A percentile compares a stretch with the other conserved stretches of the same genome.
These are phyloP conservation scores for Saitozyma podzolica DNA, from an alignment of 768 basidiomycete species.

Conservation along the genomic window DNA sequence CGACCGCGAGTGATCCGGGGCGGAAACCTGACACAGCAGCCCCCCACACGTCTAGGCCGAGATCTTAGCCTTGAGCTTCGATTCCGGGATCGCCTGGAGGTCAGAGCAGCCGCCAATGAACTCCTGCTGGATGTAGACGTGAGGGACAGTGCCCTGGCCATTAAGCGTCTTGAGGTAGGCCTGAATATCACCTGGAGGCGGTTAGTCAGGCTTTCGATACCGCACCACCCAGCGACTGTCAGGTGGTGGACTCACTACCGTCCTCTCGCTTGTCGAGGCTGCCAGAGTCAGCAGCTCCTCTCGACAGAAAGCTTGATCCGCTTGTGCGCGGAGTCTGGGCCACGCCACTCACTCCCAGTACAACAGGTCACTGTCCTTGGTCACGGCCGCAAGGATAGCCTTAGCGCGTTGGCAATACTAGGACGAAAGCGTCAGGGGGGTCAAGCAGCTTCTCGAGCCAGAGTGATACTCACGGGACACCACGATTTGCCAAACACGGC, in stretches of 20 bases:
- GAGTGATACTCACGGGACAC: slow-evolving; percentile 45
- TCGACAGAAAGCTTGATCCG: background rate
- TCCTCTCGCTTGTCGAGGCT: slow-evolving; percentile 48
- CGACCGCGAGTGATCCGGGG: too few relatives aligned
- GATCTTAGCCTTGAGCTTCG: slow-evolving; percentile 37
- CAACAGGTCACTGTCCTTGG: slow-evolving; percentile 12
- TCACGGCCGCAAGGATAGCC: slow-evolving; percentile 28
- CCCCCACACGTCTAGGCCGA: background rate
- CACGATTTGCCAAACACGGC: slow-evolving; percentile 48
- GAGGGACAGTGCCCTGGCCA: slow-evolving; percentile 51
- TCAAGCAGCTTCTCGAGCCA: background rate
- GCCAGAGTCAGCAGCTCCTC: background rate
- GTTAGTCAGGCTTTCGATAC: slow-evolving; percentile 9
- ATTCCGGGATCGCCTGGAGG: slow-evolving; percentile 37
- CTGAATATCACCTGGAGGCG: slow-evolving; percentile 43
- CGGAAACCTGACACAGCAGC: too few relatives aligned
- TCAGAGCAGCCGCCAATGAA: slow-evolving; percentile 52
- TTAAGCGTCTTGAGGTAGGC: slow-evolving; percentile 43
- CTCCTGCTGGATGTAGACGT: slow-evolving; percentile 50
- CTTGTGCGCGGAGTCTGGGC: slow-evolving; percentile 11
- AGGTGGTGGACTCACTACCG: slow-evolving; percentile 33
- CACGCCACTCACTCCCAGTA: slow-evolving; percentile 29
- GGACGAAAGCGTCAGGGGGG: slow-evolving; percentile 3
- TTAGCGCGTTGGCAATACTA: slow-evolving; percentile 45
- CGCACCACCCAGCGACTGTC: background rate